phyloP scores from a whole-genome alignment of 164 flowering plant genomes.

The Stephania japonica region DNA sequence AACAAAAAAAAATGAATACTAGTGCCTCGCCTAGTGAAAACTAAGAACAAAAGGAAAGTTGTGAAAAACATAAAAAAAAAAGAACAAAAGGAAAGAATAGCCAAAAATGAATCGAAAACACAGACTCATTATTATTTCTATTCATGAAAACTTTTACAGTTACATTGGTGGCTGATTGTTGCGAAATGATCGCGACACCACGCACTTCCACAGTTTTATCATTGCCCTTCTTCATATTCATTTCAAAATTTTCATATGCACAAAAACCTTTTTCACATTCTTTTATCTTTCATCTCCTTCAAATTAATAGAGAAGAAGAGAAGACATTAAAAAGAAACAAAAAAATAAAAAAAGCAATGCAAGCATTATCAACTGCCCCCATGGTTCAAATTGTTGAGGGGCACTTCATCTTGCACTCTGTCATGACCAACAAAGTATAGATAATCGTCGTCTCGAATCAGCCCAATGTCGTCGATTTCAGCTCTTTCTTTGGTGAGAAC shows the following conservation, averaged over 20 bases:
- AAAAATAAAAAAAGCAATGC: not conserved
- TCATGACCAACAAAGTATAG: conserved; percentile 40
- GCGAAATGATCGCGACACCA: not conserved
- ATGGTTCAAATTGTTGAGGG: not conserved
- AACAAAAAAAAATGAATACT: too few relatives aligned
- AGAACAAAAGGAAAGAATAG: too few relatives aligned
- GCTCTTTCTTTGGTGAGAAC: conserved; percentile 49
- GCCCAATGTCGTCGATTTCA: conserved; percentile 57
- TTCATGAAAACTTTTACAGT: not conserved
- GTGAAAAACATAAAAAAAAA: too few relatives aligned
- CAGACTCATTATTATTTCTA: not conserved
- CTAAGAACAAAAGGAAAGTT: too few relatives aligned
- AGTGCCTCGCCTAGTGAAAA: too few relatives aligned
- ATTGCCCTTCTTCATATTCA: not conserved
- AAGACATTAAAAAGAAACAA: not conserved
- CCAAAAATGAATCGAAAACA: too few relatives aligned
- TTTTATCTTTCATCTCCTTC: too few relatives aligned
- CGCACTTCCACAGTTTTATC: not conserved
- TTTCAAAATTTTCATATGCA: not conserved
- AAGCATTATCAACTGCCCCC: conserved; percentile 5
- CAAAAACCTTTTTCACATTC: not conserved
- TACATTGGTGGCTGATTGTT: not conserved
- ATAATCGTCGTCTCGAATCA: conserved; percentile 83
- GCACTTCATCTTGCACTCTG: not conserved
- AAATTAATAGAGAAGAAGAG: not conserved